Conservation (phyloP, 2,329 filamentous ascomycete species). For the Fragosphaeria purpurea region DNA sequence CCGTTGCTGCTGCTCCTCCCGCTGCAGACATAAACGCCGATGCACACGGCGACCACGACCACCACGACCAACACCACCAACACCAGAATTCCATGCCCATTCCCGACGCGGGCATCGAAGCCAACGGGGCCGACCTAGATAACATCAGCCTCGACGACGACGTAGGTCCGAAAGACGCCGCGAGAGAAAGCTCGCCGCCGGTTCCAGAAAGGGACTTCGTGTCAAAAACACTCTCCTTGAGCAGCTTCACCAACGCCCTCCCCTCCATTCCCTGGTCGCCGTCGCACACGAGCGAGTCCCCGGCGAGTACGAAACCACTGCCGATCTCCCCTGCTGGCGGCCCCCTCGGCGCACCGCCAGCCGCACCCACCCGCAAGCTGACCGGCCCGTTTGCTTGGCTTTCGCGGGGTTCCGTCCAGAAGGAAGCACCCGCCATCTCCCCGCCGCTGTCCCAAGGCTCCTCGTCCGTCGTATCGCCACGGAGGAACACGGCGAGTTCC, state of each 20-base stretch:
- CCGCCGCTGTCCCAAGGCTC: conserved; percentile 36
- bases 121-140: conserved; percentile 35
- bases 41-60: conserved; percentile 3
- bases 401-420: conserved; percentile 54
- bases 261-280: conserved; percentile 66
- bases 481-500: conserved; percentile 72
- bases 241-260: conserved; percentile 62
- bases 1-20: neutral
- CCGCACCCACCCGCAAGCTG: conserved; percentile 51
- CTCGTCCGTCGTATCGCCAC: conserved; percentile 35
- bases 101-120: conserved; percentile 31
- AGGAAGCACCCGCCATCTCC: conserved; percentile 35
- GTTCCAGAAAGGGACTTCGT: conserved; percentile 22
- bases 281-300: conserved; percentile 31
- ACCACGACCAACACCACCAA: too few species aligned
- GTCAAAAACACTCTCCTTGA: conserved; percentile 50
- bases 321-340: conserved; percentile 21
- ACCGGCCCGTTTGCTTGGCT: conserved; percentile 85
- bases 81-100: conserved; percentile 27
- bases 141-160: conserved; percentile 61
- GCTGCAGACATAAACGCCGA: neutral
- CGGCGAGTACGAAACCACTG: conserved; percentile 28
- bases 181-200: neutral
- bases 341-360: conserved; percentile 25
- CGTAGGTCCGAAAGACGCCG: conserved; percentile 14